Base-by-base conservation (phyloP, 352 stramenopile species). In the Poterioochromonas sp. region DNA sequence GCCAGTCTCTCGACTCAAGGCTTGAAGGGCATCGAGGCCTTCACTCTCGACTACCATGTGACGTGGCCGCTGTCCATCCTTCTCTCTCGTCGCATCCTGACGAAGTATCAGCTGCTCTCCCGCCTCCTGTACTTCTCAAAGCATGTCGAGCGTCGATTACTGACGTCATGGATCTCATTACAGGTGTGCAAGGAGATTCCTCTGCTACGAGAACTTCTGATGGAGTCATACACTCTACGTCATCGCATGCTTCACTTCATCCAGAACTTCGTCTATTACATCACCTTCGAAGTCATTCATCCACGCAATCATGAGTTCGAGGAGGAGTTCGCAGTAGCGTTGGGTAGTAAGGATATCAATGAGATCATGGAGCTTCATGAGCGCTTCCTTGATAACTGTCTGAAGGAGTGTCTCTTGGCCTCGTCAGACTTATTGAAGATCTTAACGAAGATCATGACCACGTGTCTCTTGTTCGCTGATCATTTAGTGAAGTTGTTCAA, bases 221-320 rank as follows among this genome's bases (percentile, higher is more conserved):
- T 1, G 83, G 96, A 60, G 5, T 97, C 94, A 2, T 98, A 97
- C 82, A 91, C 91, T 71, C 83, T 99, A 35, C 88, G 95, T 32
- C 92, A 98, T 73, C 86, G 94, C n/a, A 99, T 99, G 96, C 86
- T 98, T 8, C 96, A 99, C 83, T 99, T 98, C 81, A 87, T 98
- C 79, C 94, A 98, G 79, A 99, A 98, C 80, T 92, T 98, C 39
- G 89, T 97, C 35, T 98, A 97, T 83, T 98, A 98, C 82, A 95
- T 97, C 86, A 98, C 96, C 87, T 94, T 97, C 63, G 94, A 93
- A 74, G 94, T 98, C 2, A 95, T 98, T 74, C 94, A 94, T 0
- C 91, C 92, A 0, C 89, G 92, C 40, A 97, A 90, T 90, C 89
- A 95, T 76, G 86, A 89, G 22, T 87, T 98, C 68, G 86, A 96